A percentile compares a stretch with the other conserved stretches of the same genome.
phyloP scores from a whole-genome alignment of 1,284 basidiomycete species.

The Melampsora americana region DNA sequence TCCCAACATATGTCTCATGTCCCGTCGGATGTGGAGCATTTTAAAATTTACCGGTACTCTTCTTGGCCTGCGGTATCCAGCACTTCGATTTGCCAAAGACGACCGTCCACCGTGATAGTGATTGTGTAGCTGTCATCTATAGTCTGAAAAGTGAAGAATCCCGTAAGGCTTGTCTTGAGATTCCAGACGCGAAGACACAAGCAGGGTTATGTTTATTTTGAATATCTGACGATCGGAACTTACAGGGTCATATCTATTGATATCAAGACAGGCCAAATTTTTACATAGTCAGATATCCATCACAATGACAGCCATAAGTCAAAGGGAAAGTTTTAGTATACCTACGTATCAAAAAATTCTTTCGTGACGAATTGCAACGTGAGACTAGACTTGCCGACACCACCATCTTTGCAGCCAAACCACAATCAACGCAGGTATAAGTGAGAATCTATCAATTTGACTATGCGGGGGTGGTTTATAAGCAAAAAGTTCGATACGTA shows the following conservation, averaged over 20 bases:
- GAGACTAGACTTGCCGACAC: background rate
- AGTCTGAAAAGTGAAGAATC: background rate
- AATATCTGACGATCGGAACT: background rate
- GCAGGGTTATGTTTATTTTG: too few relatives aligned
- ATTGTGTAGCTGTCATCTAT: conserved; percentile 1
- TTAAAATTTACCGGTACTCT: background rate
- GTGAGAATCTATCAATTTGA: background rate
- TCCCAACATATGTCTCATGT: too few relatives aligned
- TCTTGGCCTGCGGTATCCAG: background rate
- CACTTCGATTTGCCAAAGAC: background rate
- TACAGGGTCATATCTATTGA: background rate
- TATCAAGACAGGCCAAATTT: too few relatives aligned
- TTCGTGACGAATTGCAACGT: background rate
- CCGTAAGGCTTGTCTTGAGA: background rate
- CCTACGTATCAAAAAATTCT: too few relatives aligned
- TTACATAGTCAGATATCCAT: background rate
- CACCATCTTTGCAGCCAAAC: background rate
- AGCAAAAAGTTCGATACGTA: background rate
- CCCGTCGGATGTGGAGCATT: too few relatives aligned
- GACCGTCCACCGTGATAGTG: background rate
- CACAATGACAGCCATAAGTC: too few relatives aligned
- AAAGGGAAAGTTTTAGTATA: too few relatives aligned
- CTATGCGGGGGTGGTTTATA: background rate
- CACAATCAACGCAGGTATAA: background rate
- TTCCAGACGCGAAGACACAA: background rate